phyloP scores from a whole-genome alignment of 2,329 filamentous ascomycete genomes.

The Cyclaneusma minus region DNA sequence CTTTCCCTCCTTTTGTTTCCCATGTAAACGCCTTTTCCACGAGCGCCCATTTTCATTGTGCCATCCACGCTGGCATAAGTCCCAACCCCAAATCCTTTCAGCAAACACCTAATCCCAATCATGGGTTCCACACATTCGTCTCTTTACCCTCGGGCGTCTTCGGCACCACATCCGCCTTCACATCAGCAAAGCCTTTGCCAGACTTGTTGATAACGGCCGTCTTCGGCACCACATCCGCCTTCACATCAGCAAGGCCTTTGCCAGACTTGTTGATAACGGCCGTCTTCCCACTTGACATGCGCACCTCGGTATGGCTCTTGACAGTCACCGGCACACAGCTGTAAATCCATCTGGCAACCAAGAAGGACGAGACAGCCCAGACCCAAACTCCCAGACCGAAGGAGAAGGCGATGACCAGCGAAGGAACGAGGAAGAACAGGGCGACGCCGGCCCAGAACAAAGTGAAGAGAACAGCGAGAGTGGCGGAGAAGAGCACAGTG shows the following conservation, averaged over 20 bases:
- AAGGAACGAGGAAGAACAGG: constrained; percentile 50
- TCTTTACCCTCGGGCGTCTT: too few species aligned
- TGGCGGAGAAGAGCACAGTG: constrained; percentile 44
- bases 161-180: constrained; percentile 6
- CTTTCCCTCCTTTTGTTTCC: too few species aligned
- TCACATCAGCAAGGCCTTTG: constrained; percentile 7
- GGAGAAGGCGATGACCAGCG: constrained; percentile 48
- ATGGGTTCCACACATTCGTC: too few species aligned
- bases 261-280: constrained; percentile 10
- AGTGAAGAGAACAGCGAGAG: constrained; percentile 47
- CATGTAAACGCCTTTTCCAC: too few species aligned
- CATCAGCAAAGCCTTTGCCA: constrained; percentile 8
- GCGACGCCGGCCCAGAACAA: constrained; percentile 54
- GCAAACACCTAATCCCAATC: too few species aligned
- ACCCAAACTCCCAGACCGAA: constrained; percentile 50
- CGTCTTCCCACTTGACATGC: constrained; percentile 11
- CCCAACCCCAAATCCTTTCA: too few species aligned
- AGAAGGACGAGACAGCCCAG: constrained; percentile 47
- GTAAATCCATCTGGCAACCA: constrained; percentile 31
- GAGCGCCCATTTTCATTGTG: too few species aligned
- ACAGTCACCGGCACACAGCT: constrained; percentile 12
- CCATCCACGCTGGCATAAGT: too few species aligned
- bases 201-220: constrained; percentile 10
- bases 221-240: constrained; percentile 8
- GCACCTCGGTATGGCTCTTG: constrained; percentile 7